Evolutionary conservation across 768 basidiomycete genomes (phyloP).

Genomic region (Rhodotorula graminis): DNA sequence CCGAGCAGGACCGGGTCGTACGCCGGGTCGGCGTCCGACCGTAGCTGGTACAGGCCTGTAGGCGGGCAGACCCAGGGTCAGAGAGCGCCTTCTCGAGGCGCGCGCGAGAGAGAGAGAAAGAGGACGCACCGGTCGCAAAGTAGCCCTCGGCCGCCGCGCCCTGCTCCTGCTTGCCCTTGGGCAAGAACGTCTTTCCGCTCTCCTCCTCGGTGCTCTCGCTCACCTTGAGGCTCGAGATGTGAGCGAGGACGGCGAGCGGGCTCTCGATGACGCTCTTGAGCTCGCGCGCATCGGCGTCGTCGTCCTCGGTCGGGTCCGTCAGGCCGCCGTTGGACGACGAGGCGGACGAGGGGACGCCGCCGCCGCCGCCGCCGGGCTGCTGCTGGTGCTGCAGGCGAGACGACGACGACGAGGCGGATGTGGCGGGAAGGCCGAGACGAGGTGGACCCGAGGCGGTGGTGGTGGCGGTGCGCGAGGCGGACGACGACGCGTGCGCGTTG

Average conservation of each 20-base stretch:
- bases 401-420: background rate
- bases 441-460: background rate
- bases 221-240: conserved; percentile 28
- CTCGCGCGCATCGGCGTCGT: conserved; percentile 7
- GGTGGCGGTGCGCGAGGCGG: background rate
- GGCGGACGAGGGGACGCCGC: background rate
- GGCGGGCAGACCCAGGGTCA: background rate
- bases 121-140: conserved; percentile 24
- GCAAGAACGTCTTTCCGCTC: conserved; percentile 26
- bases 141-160: conserved; percentile 13
- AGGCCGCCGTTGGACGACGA: background rate
- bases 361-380: too few species aligned
- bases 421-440: background rate
- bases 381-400: background rate
- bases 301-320: conserved; percentile 2
- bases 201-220: conserved; percentile 25
- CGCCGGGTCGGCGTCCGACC: conserved; percentile 16
- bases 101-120: background rate
- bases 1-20: conserved; percentile 29
- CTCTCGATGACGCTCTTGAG: conserved; percentile 26
- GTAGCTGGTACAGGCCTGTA: conserved; percentile 19
- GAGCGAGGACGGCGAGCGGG: conserved; percentile 23
- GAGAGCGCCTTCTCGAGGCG: too few species aligned
- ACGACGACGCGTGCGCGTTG: too few species aligned
- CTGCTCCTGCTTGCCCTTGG: background rate